These are phyloP conservation scores for Ceratocystis diversiconidia DNA, from an alignment of 2,329 filamentous ascomycete species.

Conservation along the genomic window DNA sequence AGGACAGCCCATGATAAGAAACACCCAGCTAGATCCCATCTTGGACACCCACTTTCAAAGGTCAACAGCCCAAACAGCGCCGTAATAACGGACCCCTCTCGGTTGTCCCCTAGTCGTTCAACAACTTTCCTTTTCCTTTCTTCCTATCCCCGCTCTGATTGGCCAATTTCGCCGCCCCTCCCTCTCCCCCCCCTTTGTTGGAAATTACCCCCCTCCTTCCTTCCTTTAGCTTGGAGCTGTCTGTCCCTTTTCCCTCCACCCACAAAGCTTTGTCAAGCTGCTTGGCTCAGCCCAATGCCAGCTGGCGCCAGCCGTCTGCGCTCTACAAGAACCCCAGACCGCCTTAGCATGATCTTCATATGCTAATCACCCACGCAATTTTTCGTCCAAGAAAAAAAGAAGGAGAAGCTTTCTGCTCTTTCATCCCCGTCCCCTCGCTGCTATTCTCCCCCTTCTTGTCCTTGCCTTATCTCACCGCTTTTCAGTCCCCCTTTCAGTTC, in stretches of 20 bases:
- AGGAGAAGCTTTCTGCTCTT: background rate
- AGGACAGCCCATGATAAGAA: too few relatives aligned
- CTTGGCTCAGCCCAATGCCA: background rate
- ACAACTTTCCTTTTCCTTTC: too few relatives aligned
- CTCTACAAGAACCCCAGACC: background rate
- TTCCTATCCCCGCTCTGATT: background rate
- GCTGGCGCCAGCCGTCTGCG: background rate
- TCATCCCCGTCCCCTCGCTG: background rate
- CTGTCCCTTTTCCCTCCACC: too few relatives aligned
- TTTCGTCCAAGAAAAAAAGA: slow-evolving; percentile 9
- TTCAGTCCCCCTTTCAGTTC: background rate
- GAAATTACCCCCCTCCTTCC: background rate
- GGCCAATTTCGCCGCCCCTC: background rate
- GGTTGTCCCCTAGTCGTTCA: too few relatives aligned
- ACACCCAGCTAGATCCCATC: too few relatives aligned
- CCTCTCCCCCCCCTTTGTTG: background rate
- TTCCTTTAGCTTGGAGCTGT: background rate
- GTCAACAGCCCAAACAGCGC: too few relatives aligned
- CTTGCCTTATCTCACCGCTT: background rate
- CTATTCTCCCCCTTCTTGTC: background rate
- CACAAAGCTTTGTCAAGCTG: background rate
- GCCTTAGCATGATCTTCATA: background rate
- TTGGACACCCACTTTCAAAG: too few relatives aligned
- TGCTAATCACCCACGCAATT: background rate
- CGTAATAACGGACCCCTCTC: too few relatives aligned